phyloP scores from a whole-genome alignment of 805 yeast genomes.

The Nakazawaea ambrosiae region DNA sequence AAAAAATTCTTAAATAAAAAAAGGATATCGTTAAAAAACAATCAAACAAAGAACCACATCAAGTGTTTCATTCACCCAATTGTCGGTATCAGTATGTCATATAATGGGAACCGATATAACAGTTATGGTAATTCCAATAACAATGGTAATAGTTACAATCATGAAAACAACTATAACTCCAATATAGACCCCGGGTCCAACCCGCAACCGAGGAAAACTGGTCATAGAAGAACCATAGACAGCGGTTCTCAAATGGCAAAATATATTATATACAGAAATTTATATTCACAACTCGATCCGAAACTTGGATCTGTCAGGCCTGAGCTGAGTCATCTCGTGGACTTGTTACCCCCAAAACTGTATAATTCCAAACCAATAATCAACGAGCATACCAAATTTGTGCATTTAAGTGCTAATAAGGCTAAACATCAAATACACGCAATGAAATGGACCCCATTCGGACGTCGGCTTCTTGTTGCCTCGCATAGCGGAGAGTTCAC shows the following conservation, averaged over 20 bases:
- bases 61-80: no score
- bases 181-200: no score
- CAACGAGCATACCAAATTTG: conserved; percentile 74
- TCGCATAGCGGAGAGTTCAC: conserved; percentile 94
- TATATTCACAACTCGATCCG: conserved; percentile 28
- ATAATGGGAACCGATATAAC: no score
- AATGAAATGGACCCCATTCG: conserved; percentile 96
- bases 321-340: conserved; percentile 57
- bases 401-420: conserved; percentile 86
- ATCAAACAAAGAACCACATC: no score
- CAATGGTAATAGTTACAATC: no score
- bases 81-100: no score
- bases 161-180: no score
- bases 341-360: conserved; percentile 60
- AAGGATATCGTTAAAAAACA: no score
- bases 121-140: no score
- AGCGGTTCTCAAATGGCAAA: conserved; percentile 71
- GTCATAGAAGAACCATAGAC: conserved; percentile 67
- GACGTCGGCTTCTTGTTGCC: conserved; percentile 82
- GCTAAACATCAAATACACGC: conserved; percentile 86
- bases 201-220: conserved; percentile 43
- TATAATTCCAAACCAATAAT: conserved; percentile 44
- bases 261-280: conserved; percentile 45
- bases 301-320: conserved; percentile 54
- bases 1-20: no score